Evolutionary conservation across 2,329 filamentous ascomycete species (phyloP), one percentile per base, ranked within the genome.

Genomic region (Neofusicoccum parvum): DNA sequence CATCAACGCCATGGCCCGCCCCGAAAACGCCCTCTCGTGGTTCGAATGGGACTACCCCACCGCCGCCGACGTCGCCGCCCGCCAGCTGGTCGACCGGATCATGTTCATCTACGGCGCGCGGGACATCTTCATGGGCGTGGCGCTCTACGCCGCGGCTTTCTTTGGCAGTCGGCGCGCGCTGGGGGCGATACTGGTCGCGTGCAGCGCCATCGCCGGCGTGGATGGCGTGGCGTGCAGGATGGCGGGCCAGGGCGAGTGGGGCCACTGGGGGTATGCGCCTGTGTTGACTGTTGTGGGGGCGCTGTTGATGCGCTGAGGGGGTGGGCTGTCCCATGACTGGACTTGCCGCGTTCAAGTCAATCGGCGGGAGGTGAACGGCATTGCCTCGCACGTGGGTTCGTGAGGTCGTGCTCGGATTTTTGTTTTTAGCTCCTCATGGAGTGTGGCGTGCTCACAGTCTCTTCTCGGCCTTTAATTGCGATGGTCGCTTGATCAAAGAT

Each of bases 181-280:
- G 15, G 83, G 81, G 0, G 76, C 78, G 74, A 79, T 81, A 2
- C 58, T 84, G 62, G 63, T 84, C 27, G 76, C 78, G 1, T 76
- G 72, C 14, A 77, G 79, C 45, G 73, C 65, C 2, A 79, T 83
- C 32, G 83, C 82, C 2, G 72, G 77, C 53, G 80, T 76, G 1
- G 83, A 86, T 77, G 83, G 84, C 0, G 67, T 66, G 27, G 75
- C 83, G 2, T 83, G 81, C 62, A 70, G 68, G 41, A 75, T 70
- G 65, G 69, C 77, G 60, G 82, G 80, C 2, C 71, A 74, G 14
- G 80, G 79, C 3, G 74, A 84, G 69, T 82, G 79, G 81, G 78
- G 76, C 68, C 83, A 85, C 72, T 85, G 82, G 81, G 77, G 79
- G 0, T 84, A 83, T 76, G 80, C 77, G 32, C 78, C 23, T 3